These are phyloP conservation scores for Dysphania ambrosioides DNA, from an alignment of 148 eudicot species.

Conservation along the genomic window DNA sequence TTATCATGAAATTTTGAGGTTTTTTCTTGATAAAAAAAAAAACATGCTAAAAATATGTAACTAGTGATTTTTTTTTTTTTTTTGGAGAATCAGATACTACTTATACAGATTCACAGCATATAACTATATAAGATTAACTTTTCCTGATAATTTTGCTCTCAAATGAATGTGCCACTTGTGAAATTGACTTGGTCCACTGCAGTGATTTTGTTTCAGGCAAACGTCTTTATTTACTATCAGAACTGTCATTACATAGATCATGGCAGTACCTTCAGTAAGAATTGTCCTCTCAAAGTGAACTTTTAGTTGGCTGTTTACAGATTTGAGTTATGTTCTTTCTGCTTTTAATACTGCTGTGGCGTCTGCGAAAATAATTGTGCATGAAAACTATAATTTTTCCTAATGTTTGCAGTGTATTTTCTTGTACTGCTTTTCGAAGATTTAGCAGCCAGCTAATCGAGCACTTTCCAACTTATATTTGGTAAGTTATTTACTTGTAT, in stretches of 20 bases:
- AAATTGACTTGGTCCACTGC: not conserved
- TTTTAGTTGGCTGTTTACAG: not conserved
- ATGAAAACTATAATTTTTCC: not conserved
- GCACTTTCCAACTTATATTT: conserved; percentile 1
- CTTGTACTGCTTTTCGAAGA: not conserved
- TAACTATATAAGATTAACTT: not conserved
- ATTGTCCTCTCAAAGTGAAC: not conserved
- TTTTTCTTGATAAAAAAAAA: not conserved
- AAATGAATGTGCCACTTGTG: not conserved
- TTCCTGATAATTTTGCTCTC: not conserved
- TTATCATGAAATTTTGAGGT: not conserved
- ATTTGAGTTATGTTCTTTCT: not conserved
- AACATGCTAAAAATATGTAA: not conserved
- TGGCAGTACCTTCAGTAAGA: not conserved
- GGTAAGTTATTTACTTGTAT: not conserved
- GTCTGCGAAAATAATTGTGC: not conserved
- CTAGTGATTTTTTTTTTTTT: not conserved
- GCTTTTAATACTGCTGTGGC: not conserved
- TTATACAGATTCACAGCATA: not conserved
- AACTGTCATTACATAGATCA: not conserved
- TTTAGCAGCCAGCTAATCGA: conserved; percentile 4
- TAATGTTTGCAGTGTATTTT: not conserved
- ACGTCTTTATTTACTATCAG: conserved; percentile 4
- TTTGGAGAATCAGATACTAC: not conserved
- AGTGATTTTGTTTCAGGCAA: not conserved